A percentile compares a stretch with the other conserved stretches of the same genome.
These are phyloP conservation scores for Mallotus nudiflorus DNA, from an alignment of 345 rosid species.

Conservation along the genomic window DNA sequence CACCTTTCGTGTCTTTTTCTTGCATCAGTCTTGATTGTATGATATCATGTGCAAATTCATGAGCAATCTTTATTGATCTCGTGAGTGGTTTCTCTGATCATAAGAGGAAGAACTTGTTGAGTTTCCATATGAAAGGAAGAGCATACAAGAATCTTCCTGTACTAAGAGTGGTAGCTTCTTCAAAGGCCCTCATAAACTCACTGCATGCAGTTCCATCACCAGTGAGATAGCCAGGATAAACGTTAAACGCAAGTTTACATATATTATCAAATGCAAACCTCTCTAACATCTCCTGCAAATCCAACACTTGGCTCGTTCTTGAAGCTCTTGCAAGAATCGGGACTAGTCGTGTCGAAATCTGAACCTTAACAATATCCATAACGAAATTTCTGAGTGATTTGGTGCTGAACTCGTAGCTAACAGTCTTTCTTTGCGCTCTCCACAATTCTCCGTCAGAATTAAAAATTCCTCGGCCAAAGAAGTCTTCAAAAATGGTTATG, in stretches of 20 bases:
- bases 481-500: slow-evolving; percentile 30
- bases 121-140: slow-evolving; percentile 1
- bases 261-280: slow-evolving; percentile 33
- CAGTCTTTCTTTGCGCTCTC: slow-evolving; percentile 44
- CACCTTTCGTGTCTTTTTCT: background rate
- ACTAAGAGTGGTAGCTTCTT: slow-evolving; percentile 26
- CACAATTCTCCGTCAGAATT: slow-evolving; percentile 45
- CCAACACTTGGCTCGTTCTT: slow-evolving; percentile 15
- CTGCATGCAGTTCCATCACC: slow-evolving; percentile 7
- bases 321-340: slow-evolving; percentile 30
- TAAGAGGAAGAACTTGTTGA: slow-evolving; percentile 7
- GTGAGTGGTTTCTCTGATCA: slow-evolving; percentile 11
- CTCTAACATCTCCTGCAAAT: slow-evolving; percentile 26
- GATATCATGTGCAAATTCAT: slow-evolving; percentile 17
- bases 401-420: slow-evolving; percentile 48
- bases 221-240: slow-evolving; percentile 19
- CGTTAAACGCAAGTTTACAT: slow-evolving; percentile 32
- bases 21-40: slow-evolving; percentile 8
- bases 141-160: slow-evolving; percentile 21
- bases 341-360: slow-evolving; percentile 29
- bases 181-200: slow-evolving; percentile 30
- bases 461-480: slow-evolving; percentile 50
- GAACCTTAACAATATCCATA: slow-evolving; percentile 33
- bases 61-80: slow-evolving; percentile 13
- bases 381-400: slow-evolving; percentile 39